phyloP scores from a whole-genome alignment of 2,329 filamentous ascomycete genomes.

The Neofusicoccum umdonicola region DNA sequence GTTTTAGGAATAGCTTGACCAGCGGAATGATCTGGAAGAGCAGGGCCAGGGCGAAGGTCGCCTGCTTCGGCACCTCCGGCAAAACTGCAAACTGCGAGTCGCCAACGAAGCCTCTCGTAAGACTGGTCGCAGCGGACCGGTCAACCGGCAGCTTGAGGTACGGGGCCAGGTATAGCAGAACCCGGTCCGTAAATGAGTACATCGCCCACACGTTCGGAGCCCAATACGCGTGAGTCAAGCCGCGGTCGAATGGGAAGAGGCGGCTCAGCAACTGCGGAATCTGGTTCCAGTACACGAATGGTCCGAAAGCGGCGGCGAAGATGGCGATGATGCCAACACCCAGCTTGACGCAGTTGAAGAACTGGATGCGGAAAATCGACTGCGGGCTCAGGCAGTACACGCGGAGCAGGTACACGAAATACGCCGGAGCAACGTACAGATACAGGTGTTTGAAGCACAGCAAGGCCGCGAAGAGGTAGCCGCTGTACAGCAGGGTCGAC shows the following conservation, averaged over 20 bases:
- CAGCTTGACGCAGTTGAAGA: constrained; percentile 80
- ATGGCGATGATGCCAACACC: constrained; percentile 69
- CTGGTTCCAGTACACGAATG: constrained; percentile 79
- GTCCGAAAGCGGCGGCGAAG: constrained; percentile 80
- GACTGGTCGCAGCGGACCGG: constrained; percentile 73
- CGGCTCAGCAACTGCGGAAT: constrained; percentile 79
- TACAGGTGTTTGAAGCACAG: constrained; percentile 98
- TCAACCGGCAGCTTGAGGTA: constrained; percentile 73
- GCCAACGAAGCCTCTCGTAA: constrained; percentile 88
- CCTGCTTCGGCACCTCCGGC: constrained; percentile 75
- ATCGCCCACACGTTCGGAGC: constrained; percentile 96
- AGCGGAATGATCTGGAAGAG: constrained; percentile 71
- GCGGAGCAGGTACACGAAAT: constrained; percentile 90
- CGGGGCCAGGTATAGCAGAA: constrained; percentile 80
- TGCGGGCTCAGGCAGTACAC: constrained; percentile 80
- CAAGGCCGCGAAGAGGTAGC: constrained; percentile 77
- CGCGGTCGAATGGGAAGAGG: constrained; percentile 90
- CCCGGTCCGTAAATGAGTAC: constrained; percentile 85
- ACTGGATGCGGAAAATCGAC: constrained; percentile 71
- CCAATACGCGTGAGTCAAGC: constrained; percentile 97
- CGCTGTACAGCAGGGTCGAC: constrained; percentile 73
- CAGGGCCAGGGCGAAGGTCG: constrained; percentile 80
- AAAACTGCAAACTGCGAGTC: constrained; percentile 93
- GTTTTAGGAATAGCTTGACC: constrained; percentile 74
- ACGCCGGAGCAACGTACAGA: constrained; percentile 91